Percentiles rank a stretch among this genome's conserved stretches.
Conservation (phyloP, 2,329 filamentous ascomycete species). For the Penicillium psychrosexuale region DNA sequence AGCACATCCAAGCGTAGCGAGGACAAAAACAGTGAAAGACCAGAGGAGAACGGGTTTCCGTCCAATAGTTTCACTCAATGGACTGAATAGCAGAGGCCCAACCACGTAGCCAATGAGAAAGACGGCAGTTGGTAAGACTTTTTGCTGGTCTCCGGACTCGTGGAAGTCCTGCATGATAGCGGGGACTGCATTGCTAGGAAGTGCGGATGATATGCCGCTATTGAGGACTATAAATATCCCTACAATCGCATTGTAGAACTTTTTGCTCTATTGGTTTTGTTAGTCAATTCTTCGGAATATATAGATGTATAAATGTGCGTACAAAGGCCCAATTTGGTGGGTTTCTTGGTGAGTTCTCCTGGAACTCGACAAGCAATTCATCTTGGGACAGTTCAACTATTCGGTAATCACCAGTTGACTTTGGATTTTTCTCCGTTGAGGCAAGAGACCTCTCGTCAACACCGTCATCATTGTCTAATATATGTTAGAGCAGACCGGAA, state of each 20-base stretch:
- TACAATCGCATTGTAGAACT: slow-evolving; percentile 29
- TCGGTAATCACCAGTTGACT: slow-evolving; percentile 15
- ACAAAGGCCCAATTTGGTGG: slow-evolving; percentile 31
- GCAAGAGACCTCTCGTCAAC: slow-evolving; percentile 2
- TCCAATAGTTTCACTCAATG: slow-evolving; percentile 44
- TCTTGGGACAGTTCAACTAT: slow-evolving; percentile 20
- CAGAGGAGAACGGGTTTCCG: slow-evolving; percentile 45
- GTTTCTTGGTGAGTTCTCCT: slow-evolving; percentile 21
- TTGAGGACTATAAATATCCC: slow-evolving; percentile 34
- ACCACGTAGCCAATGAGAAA: slow-evolving; percentile 41
- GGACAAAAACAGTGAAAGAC: slow-evolving; percentile 47
- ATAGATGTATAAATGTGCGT: slow-evolving; percentile 7
- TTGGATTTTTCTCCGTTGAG: not conserved
- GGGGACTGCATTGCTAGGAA: slow-evolving; percentile 40
- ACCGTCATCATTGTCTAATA: slow-evolving; percentile 8
- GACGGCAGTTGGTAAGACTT: slow-evolving; percentile 35
- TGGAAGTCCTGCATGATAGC: slow-evolving; percentile 36
- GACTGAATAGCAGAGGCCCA: slow-evolving; percentile 43
- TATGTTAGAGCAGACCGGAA: slow-evolving; percentile 3
- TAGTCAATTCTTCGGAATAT: not conserved
- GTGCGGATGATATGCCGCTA: slow-evolving; percentile 37
- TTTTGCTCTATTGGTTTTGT: slow-evolving; percentile 21
- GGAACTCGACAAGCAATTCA: slow-evolving; percentile 28
- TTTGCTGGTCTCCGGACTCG: slow-evolving; percentile 28
- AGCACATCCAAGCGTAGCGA: slow-evolving; percentile 44